phyloP scores from a whole-genome alignment of 1,284 basidiomycete genomes.

The Cryptococcus sp. region DNA sequence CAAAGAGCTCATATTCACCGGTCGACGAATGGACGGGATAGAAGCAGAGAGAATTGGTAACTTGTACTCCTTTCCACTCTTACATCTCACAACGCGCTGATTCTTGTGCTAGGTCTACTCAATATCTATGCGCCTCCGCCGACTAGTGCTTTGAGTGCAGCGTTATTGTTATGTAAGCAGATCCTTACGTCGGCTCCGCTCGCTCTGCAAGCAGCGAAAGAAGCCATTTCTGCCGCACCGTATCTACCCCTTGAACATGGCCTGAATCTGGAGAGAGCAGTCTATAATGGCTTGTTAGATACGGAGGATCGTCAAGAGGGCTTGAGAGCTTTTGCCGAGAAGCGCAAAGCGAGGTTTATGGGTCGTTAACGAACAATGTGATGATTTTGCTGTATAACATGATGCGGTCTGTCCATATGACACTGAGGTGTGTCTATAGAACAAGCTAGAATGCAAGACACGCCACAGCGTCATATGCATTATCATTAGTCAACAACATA shows the following conservation, averaged over 20 bases:
- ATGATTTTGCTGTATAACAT: neutral
- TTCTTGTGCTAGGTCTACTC: conserved; percentile 52
- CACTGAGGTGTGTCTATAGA: no score
- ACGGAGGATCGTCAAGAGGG: conserved; percentile 82
- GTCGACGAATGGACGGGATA: conserved; percentile 62
- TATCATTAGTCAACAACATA: no score
- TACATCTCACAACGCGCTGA: neutral
- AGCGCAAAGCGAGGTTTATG: conserved; percentile 76
- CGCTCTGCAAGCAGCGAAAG: conserved; percentile 84
- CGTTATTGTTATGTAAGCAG: conserved; percentile 32
- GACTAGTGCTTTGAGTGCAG: conserved; percentile 31
- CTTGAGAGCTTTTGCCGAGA: conserved; percentile 83
- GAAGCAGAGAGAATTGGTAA: conserved; percentile 77
- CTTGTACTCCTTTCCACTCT: conserved; percentile 17
- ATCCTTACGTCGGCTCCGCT: conserved; percentile 65
- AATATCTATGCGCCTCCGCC: conserved; percentile 58
- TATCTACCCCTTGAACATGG: conserved; percentile 77
- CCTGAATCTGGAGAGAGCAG: conserved; percentile 81
- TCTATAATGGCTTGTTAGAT: conserved; percentile 79
- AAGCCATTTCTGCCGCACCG: conserved; percentile 76
- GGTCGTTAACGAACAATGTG: conserved; percentile 52
- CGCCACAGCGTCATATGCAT: no score
- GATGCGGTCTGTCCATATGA: no score
- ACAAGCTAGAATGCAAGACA: no score
- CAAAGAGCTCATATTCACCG: conserved; percentile 85